A percentile compares a stretch with the other conserved stretches of the same genome.
These are phyloP conservation scores for Neonectria punicea DNA, from an alignment of 2,329 filamentous ascomycete species.

Conservation along the genomic window DNA sequence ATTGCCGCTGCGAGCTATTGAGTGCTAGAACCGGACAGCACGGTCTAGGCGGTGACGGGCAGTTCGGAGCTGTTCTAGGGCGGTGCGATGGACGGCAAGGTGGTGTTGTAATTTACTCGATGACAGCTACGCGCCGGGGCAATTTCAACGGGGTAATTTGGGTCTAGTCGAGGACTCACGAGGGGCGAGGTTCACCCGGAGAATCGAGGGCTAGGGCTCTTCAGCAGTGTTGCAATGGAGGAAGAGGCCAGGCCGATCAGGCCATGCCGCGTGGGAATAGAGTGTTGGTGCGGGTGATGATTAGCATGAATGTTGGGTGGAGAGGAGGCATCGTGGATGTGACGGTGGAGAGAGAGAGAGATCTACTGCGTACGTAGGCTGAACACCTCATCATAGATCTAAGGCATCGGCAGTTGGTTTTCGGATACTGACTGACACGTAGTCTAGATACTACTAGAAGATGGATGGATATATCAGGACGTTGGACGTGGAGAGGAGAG, in stretches of 20 bases:
- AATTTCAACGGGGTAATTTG: conserved; percentile 4
- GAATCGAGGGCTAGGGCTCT: neutral
- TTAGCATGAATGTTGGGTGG: neutral
- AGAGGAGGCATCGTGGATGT: neutral
- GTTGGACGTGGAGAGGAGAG: neutral
- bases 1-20: neutral
- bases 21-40: neutral
- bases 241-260: neutral
- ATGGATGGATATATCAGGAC: neutral
- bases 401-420: neutral
- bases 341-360: neutral
- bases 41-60: neutral
- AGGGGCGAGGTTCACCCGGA: neutral
- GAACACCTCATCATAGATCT: too few relatives aligned
- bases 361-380: neutral
- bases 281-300: neutral
- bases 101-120: conserved; percentile 1
- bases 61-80: neutral
- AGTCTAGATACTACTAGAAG: neutral
- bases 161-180: neutral
- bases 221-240: neutral
- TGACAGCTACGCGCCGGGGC: neutral
- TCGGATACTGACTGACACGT: neutral
- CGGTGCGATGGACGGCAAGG: neutral
- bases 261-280: neutral